Conservation (phyloP, 495 filamentous ascomycete genomes). For the Hyaloscypha variabilis region DNA sequence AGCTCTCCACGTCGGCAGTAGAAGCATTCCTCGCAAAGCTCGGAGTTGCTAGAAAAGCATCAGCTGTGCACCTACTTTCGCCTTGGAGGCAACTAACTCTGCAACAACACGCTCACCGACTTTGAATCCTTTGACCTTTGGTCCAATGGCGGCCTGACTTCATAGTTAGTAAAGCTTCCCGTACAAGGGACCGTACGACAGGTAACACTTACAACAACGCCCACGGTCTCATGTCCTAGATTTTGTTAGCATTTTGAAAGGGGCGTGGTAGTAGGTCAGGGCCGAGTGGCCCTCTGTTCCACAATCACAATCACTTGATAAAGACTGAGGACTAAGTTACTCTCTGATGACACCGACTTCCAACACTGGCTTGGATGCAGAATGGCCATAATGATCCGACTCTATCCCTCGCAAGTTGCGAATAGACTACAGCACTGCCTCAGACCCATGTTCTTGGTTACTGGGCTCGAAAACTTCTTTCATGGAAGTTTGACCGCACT, state of each 20-base stretch:
- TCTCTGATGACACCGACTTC: neutral
- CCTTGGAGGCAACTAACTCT: slow-evolving; percentile 41
- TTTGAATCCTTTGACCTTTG: slow-evolving; percentile 62
- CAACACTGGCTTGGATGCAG: neutral
- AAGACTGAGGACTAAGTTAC: neutral
- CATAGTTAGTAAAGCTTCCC: neutral
- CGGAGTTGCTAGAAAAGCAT: slow-evolving; percentile 44
- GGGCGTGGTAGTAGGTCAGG: slow-evolving; percentile 15
- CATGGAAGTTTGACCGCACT: too few species aligned
- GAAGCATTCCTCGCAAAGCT: slow-evolving; percentile 73
- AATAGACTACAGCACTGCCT: too few species aligned
- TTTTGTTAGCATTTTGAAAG: slow-evolving; percentile 40
- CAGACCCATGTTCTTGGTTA: too few species aligned
- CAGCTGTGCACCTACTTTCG: slow-evolving; percentile 17
- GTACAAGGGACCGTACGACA: neutral
- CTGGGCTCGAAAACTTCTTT: too few species aligned
- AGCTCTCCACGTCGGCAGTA: slow-evolving; percentile 72
- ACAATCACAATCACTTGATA: neutral
- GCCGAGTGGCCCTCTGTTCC: neutral
- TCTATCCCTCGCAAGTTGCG: too few species aligned
- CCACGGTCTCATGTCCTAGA: slow-evolving; percentile 59
- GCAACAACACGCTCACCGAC: slow-evolving; percentile 66
- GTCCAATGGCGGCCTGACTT: slow-evolving; percentile 44
- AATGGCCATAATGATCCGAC: neutral
- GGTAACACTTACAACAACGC: slow-evolving; percentile 40